Percentiles rank a stretch among this genome's conserved stretches.
phyloP scores from a whole-genome alignment of 306 rosid species.

The Echinosophora koreensis region DNA sequence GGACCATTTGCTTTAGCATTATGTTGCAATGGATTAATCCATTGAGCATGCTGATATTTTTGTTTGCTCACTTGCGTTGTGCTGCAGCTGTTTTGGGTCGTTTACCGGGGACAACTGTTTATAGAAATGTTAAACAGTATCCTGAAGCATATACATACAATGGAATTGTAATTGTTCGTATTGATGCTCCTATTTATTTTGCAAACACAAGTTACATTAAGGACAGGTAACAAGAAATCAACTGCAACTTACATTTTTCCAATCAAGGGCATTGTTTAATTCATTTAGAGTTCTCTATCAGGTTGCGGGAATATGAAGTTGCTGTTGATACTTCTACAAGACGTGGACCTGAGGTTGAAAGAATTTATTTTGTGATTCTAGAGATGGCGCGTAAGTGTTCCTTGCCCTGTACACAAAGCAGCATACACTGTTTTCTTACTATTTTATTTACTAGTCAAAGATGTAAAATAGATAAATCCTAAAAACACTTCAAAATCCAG shows the following conservation, averaged over 20 bases:
- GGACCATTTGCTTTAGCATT: background rate
- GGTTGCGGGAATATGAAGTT: slow-evolving; percentile 93
- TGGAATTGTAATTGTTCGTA: slow-evolving; percentile 94
- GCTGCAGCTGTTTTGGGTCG: slow-evolving; percentile 97
- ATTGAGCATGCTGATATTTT: slow-evolving; percentile 36
- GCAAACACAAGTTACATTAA: slow-evolving; percentile 90
- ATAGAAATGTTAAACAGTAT: slow-evolving; percentile 86
- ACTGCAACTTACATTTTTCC: slow-evolving; percentile 37
- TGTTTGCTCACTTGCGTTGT: slow-evolving; percentile 37
- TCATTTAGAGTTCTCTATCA: slow-evolving; percentile 51
- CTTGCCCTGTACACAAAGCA: slow-evolving; percentile 31
- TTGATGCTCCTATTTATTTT: slow-evolving; percentile 96
- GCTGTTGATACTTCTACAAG: slow-evolving; percentile 69
- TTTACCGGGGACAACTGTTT: slow-evolving; percentile 97
- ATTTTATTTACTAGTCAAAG: background rate
- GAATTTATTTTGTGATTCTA: slow-evolving; percentile 84
- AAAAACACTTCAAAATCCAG: too few species aligned
- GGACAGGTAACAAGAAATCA: slow-evolving; percentile 75
- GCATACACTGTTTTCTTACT: too few species aligned
- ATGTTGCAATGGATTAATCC: background rate
- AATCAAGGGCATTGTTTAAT: slow-evolving; percentile 30
- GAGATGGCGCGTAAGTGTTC: slow-evolving; percentile 95
- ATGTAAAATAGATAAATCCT: too few species aligned
- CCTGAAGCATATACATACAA: slow-evolving; percentile 95
- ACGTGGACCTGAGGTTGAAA: slow-evolving; percentile 93